Evolutionary conservation across 345 rosid genomes (phyloP), one percentile per base, ranked within the genome.

Genomic region (Eucalyptus marginata): DNA sequence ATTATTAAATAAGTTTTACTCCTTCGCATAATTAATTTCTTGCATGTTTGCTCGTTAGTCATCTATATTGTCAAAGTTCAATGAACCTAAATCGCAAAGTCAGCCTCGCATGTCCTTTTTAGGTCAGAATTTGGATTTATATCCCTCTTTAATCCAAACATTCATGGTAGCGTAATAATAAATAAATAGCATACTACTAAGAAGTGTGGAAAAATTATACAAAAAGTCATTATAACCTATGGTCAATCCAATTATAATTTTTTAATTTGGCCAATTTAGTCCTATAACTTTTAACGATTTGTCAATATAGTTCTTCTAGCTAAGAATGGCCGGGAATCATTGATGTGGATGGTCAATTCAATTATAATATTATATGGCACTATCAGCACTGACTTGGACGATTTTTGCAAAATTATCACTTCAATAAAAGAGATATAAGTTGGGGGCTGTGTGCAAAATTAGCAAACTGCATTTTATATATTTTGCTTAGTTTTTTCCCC

Each of bases 331-430:
- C 2, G 3, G 2, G 31, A 64, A n/a, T 64, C 18, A 2, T 9
- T 15, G 10, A 13, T 15, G 8, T n/a, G 6, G 20, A n/a, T 7
- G 18, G 7, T 50, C 52, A 50, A 50, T 50, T 16, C 52, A 14
- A 50, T 50, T 50, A 50, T 14, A 50, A 5, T 50, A 17, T 14
- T 50, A 50, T 50, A 50, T n/a, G 40, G 10, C 20, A 64, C 18
- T 3, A 64, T 4, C 2, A 4, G 9, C 4, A 7, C 0, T 7
- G 2, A 10, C 76, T 29, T 64, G 0, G 36, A 64, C 1, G 11
- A 56, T 56, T 56, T 56, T 56, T 56, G 29, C 27, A 56, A 50
- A 50, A 50, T 14, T 50, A 50, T 50, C 36, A 64, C 76, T 64
- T 64, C 10, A 64, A 12, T n/a, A n/a, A n/a, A n/a, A 64, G 31